Conservation (phyloP, 108 stramenopile species). For the Cyclotella sp. region DNA sequence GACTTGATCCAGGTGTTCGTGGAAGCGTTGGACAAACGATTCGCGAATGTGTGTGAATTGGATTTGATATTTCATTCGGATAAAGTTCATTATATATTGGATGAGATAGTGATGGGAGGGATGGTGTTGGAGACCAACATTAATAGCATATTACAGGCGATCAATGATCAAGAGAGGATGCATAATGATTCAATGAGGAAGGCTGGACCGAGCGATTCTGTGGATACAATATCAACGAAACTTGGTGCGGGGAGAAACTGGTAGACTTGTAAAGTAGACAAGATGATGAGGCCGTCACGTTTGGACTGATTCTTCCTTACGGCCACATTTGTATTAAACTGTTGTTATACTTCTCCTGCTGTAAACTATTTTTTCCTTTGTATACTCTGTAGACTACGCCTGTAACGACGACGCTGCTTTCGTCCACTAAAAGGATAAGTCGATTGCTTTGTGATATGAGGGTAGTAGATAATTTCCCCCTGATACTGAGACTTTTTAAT, state of each 20-base stretch:
- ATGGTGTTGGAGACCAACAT: conserved; percentile 99
- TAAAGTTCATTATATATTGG: conserved; percentile 88
- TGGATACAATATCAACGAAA: conserved; percentile 52
- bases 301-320: too few species aligned
- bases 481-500: conserved; percentile 15
- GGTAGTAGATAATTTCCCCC: too few species aligned
- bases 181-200: conserved; percentile 76
- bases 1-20: conserved; percentile 99
- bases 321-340: too few species aligned
- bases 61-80: conserved; percentile 99
- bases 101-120: conserved; percentile 99
- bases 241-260: conserved; percentile 55
- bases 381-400: too few species aligned
- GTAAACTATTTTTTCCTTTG: too few species aligned
- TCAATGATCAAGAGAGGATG: conserved; percentile 95
- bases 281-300: conserved; percentile 15
- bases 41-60: conserved; percentile 99
- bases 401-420: too few species aligned
- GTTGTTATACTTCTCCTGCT: too few species aligned
- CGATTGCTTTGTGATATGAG: too few species aligned
- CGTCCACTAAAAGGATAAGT: too few species aligned
- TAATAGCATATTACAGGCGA: conserved; percentile 85
- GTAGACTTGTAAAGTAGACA: conserved; percentile 33
- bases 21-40: conserved; percentile 98
- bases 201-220: conserved; percentile 56